Conservation (phyloP, 192 early-diverging fungal genomes). For the Paraglomus brasilianum region DNA sequence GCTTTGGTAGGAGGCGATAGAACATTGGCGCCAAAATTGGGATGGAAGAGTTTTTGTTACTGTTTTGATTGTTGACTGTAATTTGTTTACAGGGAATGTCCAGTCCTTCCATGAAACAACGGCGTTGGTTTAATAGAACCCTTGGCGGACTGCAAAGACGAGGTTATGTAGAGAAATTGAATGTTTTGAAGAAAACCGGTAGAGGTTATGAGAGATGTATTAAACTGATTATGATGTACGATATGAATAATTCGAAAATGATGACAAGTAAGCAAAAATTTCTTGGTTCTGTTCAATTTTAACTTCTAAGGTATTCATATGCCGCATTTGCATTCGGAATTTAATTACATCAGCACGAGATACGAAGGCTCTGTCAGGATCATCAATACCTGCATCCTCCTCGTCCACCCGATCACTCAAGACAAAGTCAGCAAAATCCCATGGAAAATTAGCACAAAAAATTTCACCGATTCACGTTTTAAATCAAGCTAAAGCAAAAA, state of each 20-base stretch:
- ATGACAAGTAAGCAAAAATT: neutral
- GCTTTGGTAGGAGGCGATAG: slow-evolving; percentile 57
- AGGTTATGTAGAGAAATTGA: slow-evolving; percentile 51
- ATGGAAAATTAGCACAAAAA: neutral
- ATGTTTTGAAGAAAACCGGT: slow-evolving; percentile 23
- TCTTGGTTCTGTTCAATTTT: slow-evolving; percentile 23
- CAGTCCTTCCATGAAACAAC: slow-evolving; percentile 41
- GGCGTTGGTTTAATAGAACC: slow-evolving; percentile 61
- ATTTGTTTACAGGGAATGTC: slow-evolving; percentile 34
- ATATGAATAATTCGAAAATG: slow-evolving; percentile 28
- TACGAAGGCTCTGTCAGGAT: neutral
- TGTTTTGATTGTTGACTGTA: neutral
- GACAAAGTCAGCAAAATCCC: no score
- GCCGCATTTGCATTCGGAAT: neutral
- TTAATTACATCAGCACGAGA: neutral
- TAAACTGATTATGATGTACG: slow-evolving; percentile 45
- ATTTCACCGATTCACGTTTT: neutral
- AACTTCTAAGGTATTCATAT: neutral
- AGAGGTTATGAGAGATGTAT: slow-evolving; percentile 47
- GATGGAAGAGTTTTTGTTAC: no score
- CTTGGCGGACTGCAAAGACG: slow-evolving; percentile 45
- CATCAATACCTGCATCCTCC: neutral
- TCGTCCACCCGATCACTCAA: no score
- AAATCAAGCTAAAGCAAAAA: no score
- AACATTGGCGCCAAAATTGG: neutral